Percentiles rank a stretch among this genome's conserved stretches.
Conservation (phyloP, 495 filamentous ascomycete species). For the Paragyromitra xinjiangensis region DNA sequence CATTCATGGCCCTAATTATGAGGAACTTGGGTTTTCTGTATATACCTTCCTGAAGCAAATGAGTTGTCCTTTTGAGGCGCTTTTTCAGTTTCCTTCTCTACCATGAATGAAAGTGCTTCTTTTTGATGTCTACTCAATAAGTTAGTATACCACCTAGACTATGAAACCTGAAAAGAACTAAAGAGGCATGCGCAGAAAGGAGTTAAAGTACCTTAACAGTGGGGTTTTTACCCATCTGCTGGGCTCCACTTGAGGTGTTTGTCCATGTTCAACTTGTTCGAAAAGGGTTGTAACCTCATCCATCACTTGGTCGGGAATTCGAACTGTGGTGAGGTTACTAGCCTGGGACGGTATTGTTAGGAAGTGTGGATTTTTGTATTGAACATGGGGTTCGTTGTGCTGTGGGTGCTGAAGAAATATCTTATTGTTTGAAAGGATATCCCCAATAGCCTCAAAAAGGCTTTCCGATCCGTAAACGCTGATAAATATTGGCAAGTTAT, state of each 20-base stretch:
- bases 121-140: conserved; percentile 31
- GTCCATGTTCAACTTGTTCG: background rate
- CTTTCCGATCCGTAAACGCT: conserved; percentile 33
- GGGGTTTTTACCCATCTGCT: conserved; percentile 19
- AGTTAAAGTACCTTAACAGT: conserved; percentile 60
- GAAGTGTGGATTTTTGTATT: conserved; percentile 43
- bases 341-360: background rate
- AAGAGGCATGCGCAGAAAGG: background rate
- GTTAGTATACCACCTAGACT: background rate
- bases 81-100: conserved; percentile 11
- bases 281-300: conserved; percentile 15
- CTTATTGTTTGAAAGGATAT: conserved; percentile 17
- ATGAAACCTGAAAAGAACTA: background rate
- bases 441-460: conserved; percentile 1
- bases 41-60: background rate
- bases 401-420: conserved; percentile 47
- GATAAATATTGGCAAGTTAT: conserved; percentile 13
- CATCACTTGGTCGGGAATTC: background rate
- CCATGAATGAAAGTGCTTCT: conserved; percentile 37
- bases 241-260: background rate
- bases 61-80: background rate
- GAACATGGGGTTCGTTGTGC: conserved; percentile 7
- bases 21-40: background rate
- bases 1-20: background rate
- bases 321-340: background rate